phyloP scores from a whole-genome alignment of 768 basidiomycete species.

The Amanita rimosa region DNA sequence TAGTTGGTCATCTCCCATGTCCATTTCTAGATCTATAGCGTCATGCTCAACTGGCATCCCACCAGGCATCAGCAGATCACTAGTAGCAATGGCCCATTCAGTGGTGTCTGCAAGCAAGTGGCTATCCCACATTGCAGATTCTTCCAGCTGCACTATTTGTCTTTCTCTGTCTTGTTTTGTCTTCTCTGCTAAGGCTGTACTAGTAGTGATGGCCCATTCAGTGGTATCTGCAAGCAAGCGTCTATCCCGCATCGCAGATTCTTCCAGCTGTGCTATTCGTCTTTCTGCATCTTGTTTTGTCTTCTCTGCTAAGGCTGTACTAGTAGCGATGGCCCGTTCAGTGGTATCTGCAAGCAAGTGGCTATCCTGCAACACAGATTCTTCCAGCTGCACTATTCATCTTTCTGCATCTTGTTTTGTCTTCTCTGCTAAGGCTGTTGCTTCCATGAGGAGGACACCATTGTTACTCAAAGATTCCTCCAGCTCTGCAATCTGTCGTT shows the following conservation, averaged over 20 bases:
- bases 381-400: background rate
- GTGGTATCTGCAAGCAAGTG: background rate
- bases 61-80: no score
- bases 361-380: background rate
- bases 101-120: no score
- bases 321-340: no score
- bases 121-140: no score
- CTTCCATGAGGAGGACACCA: background rate
- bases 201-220: no score
- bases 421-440: background rate
- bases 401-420: background rate
- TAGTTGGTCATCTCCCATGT: no score
- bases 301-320: background rate
- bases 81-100: no score
- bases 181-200: no score
- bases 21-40: no score
- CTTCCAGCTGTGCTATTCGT: background rate
- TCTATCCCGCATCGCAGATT: background rate
- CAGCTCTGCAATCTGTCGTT: background rate
- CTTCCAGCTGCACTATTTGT: no score
- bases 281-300: background rate
- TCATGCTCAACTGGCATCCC: no score
- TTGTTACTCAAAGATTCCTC: background rate
- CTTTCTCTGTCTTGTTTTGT: no score
- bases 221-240: background rate